A percentile compares a stretch with the other conserved stretches of the same genome.
phyloP scores from a whole-genome alignment of 2,329 filamentous ascomycete species.

The Hortaea sp. region DNA sequence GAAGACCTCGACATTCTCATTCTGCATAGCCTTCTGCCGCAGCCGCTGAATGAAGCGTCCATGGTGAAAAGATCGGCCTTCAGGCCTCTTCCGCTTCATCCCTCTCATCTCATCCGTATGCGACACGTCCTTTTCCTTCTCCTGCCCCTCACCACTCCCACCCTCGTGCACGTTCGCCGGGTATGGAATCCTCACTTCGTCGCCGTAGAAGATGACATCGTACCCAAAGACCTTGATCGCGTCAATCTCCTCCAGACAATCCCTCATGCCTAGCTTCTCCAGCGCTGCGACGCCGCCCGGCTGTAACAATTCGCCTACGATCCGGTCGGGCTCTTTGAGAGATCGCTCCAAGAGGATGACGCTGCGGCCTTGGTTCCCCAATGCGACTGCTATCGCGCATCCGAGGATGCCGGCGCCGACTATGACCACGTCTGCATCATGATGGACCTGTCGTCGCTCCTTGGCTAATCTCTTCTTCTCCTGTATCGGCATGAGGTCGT shows the following conservation, averaged over 20 bases:
- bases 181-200: conserved; percentile 68
- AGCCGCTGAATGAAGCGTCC: conserved; percentile 82
- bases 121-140: conserved; percentile 17
- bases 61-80: conserved; percentile 84
- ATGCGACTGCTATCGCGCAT: conserved; percentile 71
- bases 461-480: conserved; percentile 1
- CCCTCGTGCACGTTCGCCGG: conserved; percentile 46
- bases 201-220: conserved; percentile 71
- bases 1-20: conserved; percentile 78
- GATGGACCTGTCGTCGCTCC: conserved; percentile 29
- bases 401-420: conserved; percentile 87
- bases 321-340: conserved; percentile 86
- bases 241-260: conserved; percentile 84
- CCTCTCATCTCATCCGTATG: conserved; percentile 20
- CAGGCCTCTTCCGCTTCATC: conserved; percentile 41
- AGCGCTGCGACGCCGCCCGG: conserved; percentile 80
- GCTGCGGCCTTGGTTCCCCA: conserved; percentile 81
- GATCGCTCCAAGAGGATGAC: conserved; percentile 83
- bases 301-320: conserved; percentile 90
- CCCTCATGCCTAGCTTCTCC: conserved; percentile 63
- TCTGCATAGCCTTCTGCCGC: conserved; percentile 60
- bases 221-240: conserved; percentile 75
- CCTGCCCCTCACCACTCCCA: conserved; percentile 24
- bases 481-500: conserved; percentile 1
- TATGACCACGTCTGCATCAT: conserved; percentile 73